Base-by-base conservation (phyloP, 257 asterid species). In the Penstemon newberryi region DNA sequence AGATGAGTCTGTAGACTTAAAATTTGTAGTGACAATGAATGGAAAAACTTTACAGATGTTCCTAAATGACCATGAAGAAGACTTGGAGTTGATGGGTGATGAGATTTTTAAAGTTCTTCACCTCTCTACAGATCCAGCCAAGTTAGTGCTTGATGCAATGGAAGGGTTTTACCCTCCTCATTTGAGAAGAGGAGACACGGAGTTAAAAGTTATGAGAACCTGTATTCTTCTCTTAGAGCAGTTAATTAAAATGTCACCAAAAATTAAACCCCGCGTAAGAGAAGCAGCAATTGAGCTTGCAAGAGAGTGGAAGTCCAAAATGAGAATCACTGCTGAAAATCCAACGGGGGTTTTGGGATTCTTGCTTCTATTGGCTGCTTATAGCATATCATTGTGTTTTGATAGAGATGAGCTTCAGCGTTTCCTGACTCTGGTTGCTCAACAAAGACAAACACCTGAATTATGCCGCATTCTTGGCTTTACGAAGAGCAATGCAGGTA, bases 101-200 rank as follows among this genome's bases (percentile, higher is more conserved):
- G 82, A 70, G 54, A 63, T 85, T 56, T 63, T 70, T 64, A 65
- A 47, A 70, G 82, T 83, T 59, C 86, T 85, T 63, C 77, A 67
- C 49, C 61, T 80, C 61, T 85, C 85, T 2, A 67, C 73, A 3
- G 82, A 85, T 73, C 88, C 88, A 4, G 82, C 88, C 66, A 81
- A 79, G 84, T 49, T 85, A 44, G 88, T 85, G 56, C 77, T 85
- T 45, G 83, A 76, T 73, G 88, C 88, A 52, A 79, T 85, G 83
- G 85, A 55, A 19, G 86, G 86, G 38, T 82, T 80, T 45, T 85
- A 70, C 60, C 81, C 84, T 74, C 89, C 79, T 33, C 87, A 42
- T 64, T 80, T 69, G 78, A 80, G 81, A 81, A 54, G 47, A 60
- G 78, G 18, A 51, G 83, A 83, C 8, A 36, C 25, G 42, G 76